Conservation (phyloP, 2,329 filamentous ascomycete genomes). For the Sphaerulina vaccinii region DNA sequence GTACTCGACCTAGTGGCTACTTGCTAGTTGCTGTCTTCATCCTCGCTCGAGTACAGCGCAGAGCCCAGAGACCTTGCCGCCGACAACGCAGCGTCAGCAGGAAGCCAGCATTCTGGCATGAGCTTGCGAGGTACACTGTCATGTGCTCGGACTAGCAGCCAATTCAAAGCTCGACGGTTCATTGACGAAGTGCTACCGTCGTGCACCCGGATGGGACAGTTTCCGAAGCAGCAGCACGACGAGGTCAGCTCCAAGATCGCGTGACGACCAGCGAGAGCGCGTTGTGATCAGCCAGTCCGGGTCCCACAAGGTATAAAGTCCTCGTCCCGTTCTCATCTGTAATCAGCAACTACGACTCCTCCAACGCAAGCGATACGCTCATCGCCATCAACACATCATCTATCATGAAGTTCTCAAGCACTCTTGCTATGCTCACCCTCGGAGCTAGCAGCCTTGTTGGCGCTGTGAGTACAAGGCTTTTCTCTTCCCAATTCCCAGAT, state of each 20-base stretch:
- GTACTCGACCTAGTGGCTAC: no score
- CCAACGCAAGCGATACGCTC: not conserved
- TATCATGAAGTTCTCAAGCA: conserved; percentile 7
- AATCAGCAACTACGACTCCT: not conserved
- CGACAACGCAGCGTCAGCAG: no score
- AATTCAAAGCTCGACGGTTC: no score
- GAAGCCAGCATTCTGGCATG: no score
- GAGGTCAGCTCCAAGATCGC: not conserved
- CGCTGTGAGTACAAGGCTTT: not conserved
- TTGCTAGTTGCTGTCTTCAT: no score
- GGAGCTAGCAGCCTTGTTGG: conserved; percentile 1
- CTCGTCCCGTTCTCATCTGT: not conserved
- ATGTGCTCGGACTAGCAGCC: no score
- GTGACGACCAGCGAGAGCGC: not conserved
- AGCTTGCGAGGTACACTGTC: no score
- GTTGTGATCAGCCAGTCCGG: not conserved
- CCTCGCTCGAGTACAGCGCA: no score
- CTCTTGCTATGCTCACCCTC: not conserved
- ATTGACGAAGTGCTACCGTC: not conserved
- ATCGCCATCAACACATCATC: not conserved
- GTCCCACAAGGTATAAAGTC: not conserved
- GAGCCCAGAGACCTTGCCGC: no score
- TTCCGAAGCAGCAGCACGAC: not conserved
- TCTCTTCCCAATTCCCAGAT: not conserved
- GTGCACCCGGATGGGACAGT: not conserved